Evolutionary conservation across 441 rosid genomes (phyloP), one percentile per base, ranked within the genome.

Genomic region (Populus hybrid): DNA sequence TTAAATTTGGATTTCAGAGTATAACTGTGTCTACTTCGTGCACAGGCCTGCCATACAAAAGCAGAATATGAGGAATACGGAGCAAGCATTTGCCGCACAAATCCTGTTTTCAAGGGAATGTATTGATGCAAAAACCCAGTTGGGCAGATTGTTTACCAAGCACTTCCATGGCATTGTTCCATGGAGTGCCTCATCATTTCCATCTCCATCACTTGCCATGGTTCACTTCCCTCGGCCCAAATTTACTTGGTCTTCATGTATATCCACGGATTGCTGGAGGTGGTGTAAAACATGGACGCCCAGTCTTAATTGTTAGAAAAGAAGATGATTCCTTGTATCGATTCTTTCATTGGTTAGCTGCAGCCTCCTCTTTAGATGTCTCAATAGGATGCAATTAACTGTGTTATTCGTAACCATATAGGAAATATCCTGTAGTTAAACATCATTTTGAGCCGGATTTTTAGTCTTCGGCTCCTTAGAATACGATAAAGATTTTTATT

Each of bases 51-150:
- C 82, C 97, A 95, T 82, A 94, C 98, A 73, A 96, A 96, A 90
- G 98, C 87, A 77, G 99, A 96, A 84, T 96, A 96, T 0, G 98
- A 96, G 79, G 99, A 96, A 86, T 89, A 87, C 74, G 99, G 98
- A 84, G 98, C 99, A 54, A 94, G 99, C 88, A 94, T 96, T 78
- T 96, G 99, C 84, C 99, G 99, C 30, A 89, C 98, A 67, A 96
- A 93, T 87, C 98, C 98, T 26, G 94, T 93, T 74, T 96, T 96
- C 89, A 96, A 96, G 85, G 99, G 99, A 69, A 96, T 96, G 99
- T 96, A 90, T 82, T 96, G 83, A 89, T 67, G 38, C 71, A 64
- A 76, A 80, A 34, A 20, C 21, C 57, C 70, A 28, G 35, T 18
- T 65, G 57, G 12, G 79, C 72, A 72, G 82, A 86, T 81, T 50